Base-by-base conservation (phyloP, 2,329 filamentous ascomycete species). In the Gaeumannomyces tritici region DNA sequence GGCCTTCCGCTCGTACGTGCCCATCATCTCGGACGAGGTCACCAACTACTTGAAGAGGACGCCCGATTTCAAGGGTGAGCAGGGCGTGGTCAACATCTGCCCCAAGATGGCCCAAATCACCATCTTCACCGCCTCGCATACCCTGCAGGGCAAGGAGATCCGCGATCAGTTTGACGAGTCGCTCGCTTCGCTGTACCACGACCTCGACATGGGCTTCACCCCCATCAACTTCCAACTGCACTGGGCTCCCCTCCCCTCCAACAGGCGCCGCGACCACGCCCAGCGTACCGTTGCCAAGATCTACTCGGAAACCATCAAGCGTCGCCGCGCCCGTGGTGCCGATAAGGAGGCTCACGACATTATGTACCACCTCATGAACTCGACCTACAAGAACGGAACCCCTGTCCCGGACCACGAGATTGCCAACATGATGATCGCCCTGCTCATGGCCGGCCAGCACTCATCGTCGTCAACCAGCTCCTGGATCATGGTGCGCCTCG, bases 381-480 rank as follows among this genome's bases (percentile, higher is more conserved):
- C 87, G 72, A 81, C 76, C 13, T 93, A 93, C 82, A 92, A 92
- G 76, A 80, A 90, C 67, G 89, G 90, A 58, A 80, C 77, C 13
- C 75, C 79, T 0, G 75, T 93, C 1, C 86, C 89, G 0, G 89
- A 93, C 71, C 82, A 86, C 67, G 89, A 93, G 71, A 85, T 93
- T 61, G 89, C 89, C 0, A 87, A 91, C 74, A 90, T 93, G 80
- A 92, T 93, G 90, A 93, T 93, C 70, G 89, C 89, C 0, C 80
- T 93, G 21, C 81, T 93, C 61, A 93, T 95, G 89, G 90, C 87
- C 13, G 90, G 90, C 60, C 90, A 95, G 71, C 90, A 93, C 76
- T 89, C 88, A 1, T 92, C 89, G 0, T 88, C 89, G 6, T 87
- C 89, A 0, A 89, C 88, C n/a, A 86, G 86, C 67, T 82, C 87